Evolutionary conservation across 441 rosid species (phyloP).

Genomic region (Hypseocharis bilobata): DNA sequence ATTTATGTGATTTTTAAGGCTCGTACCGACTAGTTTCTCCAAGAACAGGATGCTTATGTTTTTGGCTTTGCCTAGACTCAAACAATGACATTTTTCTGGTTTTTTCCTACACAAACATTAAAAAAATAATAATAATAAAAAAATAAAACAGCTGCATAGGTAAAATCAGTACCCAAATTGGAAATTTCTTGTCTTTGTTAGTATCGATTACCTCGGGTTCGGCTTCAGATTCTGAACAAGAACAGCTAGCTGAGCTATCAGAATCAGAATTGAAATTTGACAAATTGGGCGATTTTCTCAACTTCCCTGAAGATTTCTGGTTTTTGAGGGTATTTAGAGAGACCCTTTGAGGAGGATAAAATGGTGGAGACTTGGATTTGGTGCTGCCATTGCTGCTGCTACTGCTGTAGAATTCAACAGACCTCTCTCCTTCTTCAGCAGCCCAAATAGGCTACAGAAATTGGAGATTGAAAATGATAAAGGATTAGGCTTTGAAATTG

Average conservation of each 20-base stretch:
- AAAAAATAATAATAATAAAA: too few species aligned
- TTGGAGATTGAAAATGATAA: not conserved
- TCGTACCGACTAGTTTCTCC: conserved; percentile 41
- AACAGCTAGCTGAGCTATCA: conserved; percentile 20
- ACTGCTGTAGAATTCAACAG: conserved; percentile 27
- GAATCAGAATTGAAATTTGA: conserved; percentile 29
- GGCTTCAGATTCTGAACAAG: conserved; percentile 35
- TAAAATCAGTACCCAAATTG: conserved; percentile 27
- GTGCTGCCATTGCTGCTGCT: conserved; percentile 14
- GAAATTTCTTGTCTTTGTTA: conserved; percentile 19
- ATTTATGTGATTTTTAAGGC: conserved; percentile 6
- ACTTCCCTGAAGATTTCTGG: conserved; percentile 6
- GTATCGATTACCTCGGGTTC: conserved; percentile 37
- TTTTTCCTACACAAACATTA: conserved; percentile 30
- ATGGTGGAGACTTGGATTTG: conserved; percentile 28
- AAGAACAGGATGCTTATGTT: conserved; percentile 30
- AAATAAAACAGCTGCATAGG: conserved; percentile 26
- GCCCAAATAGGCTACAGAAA: conserved; percentile 50
- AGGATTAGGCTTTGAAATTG: conserved; percentile 1
- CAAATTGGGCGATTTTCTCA: conserved; percentile 12
- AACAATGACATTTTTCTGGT: conserved; percentile 32
- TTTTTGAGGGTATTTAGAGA: conserved; percentile 23
- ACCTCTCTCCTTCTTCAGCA: conserved; percentile 32
- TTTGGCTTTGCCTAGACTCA: conserved; percentile 20
- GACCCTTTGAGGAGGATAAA: conserved; percentile 47